Evolutionary conservation across 306 rosid genomes (phyloP).

Genomic region (Corylus americana): DNA sequence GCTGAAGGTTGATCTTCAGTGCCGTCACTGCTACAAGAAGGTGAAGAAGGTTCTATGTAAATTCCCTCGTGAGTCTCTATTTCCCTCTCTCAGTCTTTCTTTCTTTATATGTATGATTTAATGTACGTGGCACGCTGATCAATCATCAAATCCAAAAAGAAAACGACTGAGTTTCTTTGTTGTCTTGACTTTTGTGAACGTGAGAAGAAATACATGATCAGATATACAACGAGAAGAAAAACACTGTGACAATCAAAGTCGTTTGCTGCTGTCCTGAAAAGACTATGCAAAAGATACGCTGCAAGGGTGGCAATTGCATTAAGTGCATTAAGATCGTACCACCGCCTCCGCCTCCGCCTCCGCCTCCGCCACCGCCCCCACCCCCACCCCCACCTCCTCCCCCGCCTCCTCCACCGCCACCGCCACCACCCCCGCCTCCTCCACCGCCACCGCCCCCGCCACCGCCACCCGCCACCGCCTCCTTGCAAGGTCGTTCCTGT

Average conservation of each 20-base stretch:
- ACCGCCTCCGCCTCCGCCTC: not conserved
- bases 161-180: conserved; percentile 31
- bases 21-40: conserved; percentile 66
- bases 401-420: not conserved
- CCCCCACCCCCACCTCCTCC: conserved; percentile 23
- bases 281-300: conserved; percentile 53
- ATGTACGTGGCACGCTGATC: too few relatives aligned
- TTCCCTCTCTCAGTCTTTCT: too few relatives aligned
- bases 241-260: conserved; percentile 59
- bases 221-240: conserved; percentile 52
- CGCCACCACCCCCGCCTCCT: too few relatives aligned
- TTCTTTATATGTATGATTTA: too few relatives aligned
- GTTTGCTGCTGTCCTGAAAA: conserved; percentile 75
- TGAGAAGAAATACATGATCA: conserved; percentile 91
- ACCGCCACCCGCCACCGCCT: too few relatives aligned
- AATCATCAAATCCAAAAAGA: not conserved
- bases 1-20: conserved; percentile 72
- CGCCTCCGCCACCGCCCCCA: accelerated
- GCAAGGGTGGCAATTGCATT: conserved; percentile 56
- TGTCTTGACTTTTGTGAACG: conserved; percentile 39
- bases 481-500: too few relatives aligned
- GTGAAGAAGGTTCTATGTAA: conserved; percentile 68
- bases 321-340: conserved; percentile 66
- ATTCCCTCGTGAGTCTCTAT: conserved; percentile 64
- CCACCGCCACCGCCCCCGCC: too few relatives aligned